Evolutionary conservation across 2,329 filamentous ascomycete species (phyloP).

Genomic region (Fusarium sarcochroum): DNA sequence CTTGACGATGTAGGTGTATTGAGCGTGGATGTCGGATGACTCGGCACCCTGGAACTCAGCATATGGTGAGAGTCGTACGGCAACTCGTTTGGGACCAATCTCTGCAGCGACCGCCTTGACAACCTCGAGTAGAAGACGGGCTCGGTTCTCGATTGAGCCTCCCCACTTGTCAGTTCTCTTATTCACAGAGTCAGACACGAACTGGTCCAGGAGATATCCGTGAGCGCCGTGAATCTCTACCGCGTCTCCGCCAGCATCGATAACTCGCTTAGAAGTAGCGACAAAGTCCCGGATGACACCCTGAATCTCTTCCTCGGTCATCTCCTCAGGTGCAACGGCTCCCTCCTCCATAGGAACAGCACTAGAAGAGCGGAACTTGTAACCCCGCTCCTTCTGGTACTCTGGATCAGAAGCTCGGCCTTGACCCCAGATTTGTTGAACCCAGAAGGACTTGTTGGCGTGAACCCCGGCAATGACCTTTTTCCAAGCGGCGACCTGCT

Average conservation of each 20-base stretch:
- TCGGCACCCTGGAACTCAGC: slow-evolving; percentile 46
- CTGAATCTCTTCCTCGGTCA: slow-evolving; percentile 26
- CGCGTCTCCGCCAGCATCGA: slow-evolving; percentile 24
- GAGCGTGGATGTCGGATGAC: slow-evolving; percentile 37
- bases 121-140: slow-evolving; percentile 62
- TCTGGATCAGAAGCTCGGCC: slow-evolving; percentile 42
- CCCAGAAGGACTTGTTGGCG: slow-evolving; percentile 48
- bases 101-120: slow-evolving; percentile 54
- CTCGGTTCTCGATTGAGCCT: slow-evolving; percentile 63
- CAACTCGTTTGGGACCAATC: slow-evolving; percentile 55
- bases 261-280: slow-evolving; percentile 14
- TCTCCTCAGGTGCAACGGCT: slow-evolving; percentile 9
- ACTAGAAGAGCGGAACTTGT: slow-evolving; percentile 49
- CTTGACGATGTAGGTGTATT: slow-evolving; percentile 46
- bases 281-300: slow-evolving; percentile 28
- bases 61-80: slow-evolving; percentile 56
- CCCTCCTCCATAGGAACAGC: slow-evolving; percentile 19
- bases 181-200: slow-evolving; percentile 59
- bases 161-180: slow-evolving; percentile 66
- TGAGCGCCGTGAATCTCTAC: slow-evolving; percentile 55
- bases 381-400: slow-evolving; percentile 43
- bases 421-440: slow-evolving; percentile 47
- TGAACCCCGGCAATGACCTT: slow-evolving; percentile 49
- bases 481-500: slow-evolving; percentile 49
- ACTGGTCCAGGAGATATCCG: slow-evolving; percentile 71